Conservation (phyloP, 192 early-diverging fungal genomes). For the Geranomyces variabilis region DNA sequence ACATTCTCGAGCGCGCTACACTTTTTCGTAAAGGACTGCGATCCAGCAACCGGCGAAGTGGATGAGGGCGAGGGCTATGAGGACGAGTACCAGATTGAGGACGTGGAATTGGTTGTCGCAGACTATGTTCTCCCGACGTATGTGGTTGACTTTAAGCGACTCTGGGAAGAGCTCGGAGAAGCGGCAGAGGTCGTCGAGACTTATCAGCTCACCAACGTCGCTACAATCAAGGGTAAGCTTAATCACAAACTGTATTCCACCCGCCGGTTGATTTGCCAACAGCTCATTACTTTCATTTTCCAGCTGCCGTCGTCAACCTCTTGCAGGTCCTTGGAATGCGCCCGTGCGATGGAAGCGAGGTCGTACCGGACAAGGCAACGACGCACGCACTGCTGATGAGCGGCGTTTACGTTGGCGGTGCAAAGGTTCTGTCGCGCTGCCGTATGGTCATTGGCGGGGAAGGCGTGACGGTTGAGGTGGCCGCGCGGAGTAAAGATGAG, state of each 20-base stretch:
- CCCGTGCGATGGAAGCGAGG: constrained; percentile 72
- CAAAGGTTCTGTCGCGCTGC: constrained; percentile 73
- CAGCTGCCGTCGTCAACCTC: constrained; percentile 72
- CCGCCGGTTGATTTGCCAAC: constrained; percentile 1
- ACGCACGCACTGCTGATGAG: constrained; percentile 86
- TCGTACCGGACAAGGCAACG: constrained; percentile 64
- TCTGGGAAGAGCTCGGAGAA: constrained; percentile 78
- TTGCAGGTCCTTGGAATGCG: constrained; percentile 86
- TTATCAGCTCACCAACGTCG: constrained; percentile 79
- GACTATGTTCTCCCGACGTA: constrained; percentile 93
- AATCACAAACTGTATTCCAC: background rate
- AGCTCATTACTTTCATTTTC: constrained; percentile 4
- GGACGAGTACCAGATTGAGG: constrained; percentile 93
- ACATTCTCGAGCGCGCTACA: constrained; percentile 86
- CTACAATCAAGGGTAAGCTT: constrained; percentile 70
- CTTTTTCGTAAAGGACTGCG: constrained; percentile 94
- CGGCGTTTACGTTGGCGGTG: constrained; percentile 85
- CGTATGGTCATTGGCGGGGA: constrained; percentile 84
- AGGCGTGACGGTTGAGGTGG: constrained; percentile 92
- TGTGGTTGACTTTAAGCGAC: constrained; percentile 72
- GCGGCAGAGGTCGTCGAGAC: constrained; percentile 83
- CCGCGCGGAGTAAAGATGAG: constrained; percentile 71
- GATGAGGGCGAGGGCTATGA: constrained; percentile 90
- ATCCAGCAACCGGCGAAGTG: constrained; percentile 83
- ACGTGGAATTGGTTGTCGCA: constrained; percentile 76